These are phyloP conservation scores for Sarocladium brachiariae DNA, from an alignment of 2,329 filamentous ascomycete species.

Conservation along the genomic window DNA sequence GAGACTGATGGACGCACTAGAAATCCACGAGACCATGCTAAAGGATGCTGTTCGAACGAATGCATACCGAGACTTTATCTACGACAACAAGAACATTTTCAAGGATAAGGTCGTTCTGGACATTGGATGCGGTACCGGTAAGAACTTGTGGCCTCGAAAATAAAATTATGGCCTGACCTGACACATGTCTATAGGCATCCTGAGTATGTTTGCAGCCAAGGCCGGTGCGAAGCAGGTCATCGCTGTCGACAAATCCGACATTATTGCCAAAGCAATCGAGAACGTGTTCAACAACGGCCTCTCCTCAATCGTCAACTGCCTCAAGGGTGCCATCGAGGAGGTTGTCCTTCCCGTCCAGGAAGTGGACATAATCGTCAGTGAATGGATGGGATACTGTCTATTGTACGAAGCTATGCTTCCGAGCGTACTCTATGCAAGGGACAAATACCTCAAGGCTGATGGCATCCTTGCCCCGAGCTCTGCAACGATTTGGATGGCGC, in stretches of 20 bases:
- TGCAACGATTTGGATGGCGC: conserved; percentile 74
- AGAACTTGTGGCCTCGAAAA: conserved; percentile 15
- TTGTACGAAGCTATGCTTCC: conserved; percentile 96
- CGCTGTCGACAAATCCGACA: conserved; percentile 86
- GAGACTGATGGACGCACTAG: conserved; percentile 30
- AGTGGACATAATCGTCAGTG: conserved; percentile 91
- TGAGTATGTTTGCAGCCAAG: conserved; percentile 91
- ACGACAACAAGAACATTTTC: conserved; percentile 83
- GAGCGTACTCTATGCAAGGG: conserved; percentile 80
- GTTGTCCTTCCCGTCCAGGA: conserved; percentile 68
- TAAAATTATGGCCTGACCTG: not conserved
- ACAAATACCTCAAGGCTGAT: conserved; percentile 72
- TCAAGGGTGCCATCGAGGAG: conserved; percentile 84
- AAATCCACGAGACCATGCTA: conserved; percentile 94
- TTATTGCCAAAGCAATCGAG: conserved; percentile 78
- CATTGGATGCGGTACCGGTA: conserved; percentile 74
- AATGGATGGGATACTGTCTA: conserved; percentile 97
- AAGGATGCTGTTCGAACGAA: conserved; percentile 85
- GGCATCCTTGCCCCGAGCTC: conserved; percentile 85
- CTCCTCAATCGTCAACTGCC: conserved; percentile 64
- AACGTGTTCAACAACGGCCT: conserved; percentile 80
- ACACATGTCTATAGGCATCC: conserved; percentile 50
- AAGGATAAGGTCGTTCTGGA: conserved; percentile 81
- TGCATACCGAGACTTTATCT: conserved; percentile 91
- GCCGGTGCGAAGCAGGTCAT: conserved; percentile 82